phyloP scores from a whole-genome alignment of 805 yeast species.

The Kazachstania africana region DNA sequence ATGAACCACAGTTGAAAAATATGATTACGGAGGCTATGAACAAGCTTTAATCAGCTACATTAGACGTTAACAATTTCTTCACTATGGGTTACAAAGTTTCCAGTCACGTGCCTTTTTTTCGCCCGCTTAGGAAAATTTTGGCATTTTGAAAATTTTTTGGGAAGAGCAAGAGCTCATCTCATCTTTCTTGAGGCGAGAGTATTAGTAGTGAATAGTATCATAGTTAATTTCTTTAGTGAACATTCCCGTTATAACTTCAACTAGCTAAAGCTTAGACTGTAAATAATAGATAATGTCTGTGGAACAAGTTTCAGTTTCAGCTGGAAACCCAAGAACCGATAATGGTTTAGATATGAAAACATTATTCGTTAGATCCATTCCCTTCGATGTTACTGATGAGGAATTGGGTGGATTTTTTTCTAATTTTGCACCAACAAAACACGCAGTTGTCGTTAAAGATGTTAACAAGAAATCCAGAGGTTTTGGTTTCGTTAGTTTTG shows the following conservation, averaged over 20 bases:
- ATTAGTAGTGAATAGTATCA: too few relatives aligned
- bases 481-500: conserved; percentile 90
- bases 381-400: conserved; percentile 69
- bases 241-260: too few relatives aligned
- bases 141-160: neutral
- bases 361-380: conserved; percentile 77
- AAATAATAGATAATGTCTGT: neutral
- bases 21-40: conserved; percentile 13
- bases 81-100: too few relatives aligned
- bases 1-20: conserved; percentile 16
- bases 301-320: too few relatives aligned
- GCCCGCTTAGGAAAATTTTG: too few relatives aligned
- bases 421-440: conserved; percentile 88
- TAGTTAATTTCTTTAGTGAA: too few relatives aligned
- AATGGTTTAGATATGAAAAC: conserved; percentile 37
- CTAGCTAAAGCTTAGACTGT: neutral
- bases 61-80: neutral
- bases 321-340: too few relatives aligned
- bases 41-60: conserved; percentile 4
- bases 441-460: conserved; percentile 84
- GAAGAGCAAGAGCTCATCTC: conserved; percentile 1
- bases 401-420: conserved; percentile 78
- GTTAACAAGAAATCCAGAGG: conserved; percentile 71
- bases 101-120: neutral
- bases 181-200: too few relatives aligned